These are phyloP conservation scores for Plectosphaerella sp. DNA, from an alignment of 2,329 filamentous ascomycete species.

Conservation along the genomic window DNA sequence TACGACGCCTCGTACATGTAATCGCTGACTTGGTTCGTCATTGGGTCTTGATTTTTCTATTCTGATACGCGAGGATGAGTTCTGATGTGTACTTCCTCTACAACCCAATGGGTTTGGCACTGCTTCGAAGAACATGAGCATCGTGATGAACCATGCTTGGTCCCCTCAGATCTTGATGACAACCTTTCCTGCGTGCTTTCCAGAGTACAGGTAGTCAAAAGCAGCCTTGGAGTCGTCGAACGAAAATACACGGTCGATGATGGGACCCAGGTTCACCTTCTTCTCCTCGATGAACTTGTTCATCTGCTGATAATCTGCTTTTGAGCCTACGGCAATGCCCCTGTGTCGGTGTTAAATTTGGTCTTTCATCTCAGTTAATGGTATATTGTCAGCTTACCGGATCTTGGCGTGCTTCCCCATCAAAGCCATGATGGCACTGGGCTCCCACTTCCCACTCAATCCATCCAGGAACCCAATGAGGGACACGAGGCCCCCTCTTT, in stretches of 20 bases:
- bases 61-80: too few relatives aligned
- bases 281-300: slow-evolving; percentile 4
- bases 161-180: slow-evolving; percentile 2
- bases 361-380: background rate
- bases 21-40: background rate
- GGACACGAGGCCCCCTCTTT: background rate
- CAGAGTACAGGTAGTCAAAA: slow-evolving; percentile 4
- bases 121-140: too few relatives aligned
- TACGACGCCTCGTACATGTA: slow-evolving; percentile 22
- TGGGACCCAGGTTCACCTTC: background rate
- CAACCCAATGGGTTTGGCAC: too few relatives aligned
- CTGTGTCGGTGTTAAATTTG: background rate
- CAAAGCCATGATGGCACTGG: slow-evolving; percentile 3
- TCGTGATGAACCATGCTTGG: too few relatives aligned
- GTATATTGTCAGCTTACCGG: background rate
- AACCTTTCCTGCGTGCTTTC: slow-evolving; percentile 5
- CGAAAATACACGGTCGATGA: slow-evolving; percentile 2
- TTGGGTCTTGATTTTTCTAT: too few relatives aligned
- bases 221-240: slow-evolving; percentile 4
- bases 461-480: slow-evolving; percentile 5
- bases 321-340: slow-evolving; percentile 4
- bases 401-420: slow-evolving; percentile 4
- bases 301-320: background rate
- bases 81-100: too few relatives aligned
- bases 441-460: background rate